Evolutionary conservation across 306 rosid genomes (phyloP).

Genomic region (Cyclanthera cordifolia): DNA sequence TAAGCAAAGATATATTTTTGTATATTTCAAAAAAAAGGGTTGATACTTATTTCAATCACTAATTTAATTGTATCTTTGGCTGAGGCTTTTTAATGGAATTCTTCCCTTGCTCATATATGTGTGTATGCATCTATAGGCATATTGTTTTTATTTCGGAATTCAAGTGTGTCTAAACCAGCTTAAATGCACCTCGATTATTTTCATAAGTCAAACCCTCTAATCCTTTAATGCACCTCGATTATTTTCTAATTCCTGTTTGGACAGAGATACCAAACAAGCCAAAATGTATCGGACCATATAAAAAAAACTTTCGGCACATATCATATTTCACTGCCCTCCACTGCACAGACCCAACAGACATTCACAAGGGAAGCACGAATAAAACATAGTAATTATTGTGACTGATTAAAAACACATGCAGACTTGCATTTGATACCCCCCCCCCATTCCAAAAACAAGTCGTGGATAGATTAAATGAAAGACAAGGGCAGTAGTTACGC

Average conservation of each 20-base stretch:
- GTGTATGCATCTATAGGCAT: too few species aligned
- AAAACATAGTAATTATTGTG: neutral
- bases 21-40: neutral
- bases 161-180: too few species aligned
- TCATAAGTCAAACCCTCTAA: too few species aligned
- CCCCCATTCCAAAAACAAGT: neutral
- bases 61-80: neutral
- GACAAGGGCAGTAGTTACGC: conserved; percentile 23
- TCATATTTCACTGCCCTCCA: neutral
- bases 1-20: neutral
- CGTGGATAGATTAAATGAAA: neutral
- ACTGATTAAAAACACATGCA: neutral
- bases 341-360: neutral
- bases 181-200: too few species aligned
- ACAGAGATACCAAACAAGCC: neutral
- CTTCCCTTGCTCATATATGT: too few species aligned
- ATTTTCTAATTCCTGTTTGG: neutral
- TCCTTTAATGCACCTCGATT: too few species aligned
- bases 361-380: neutral
- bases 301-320: neutral
- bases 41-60: neutral
- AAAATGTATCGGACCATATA: neutral
- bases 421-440: neutral
- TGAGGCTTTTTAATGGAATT: neutral
- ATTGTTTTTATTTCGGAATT: too few species aligned